A percentile compares a stretch with the other conserved stretches of the same genome.
Conservation (phyloP, 257 asterid species). For the Solanum pinnatisectum region DNA sequence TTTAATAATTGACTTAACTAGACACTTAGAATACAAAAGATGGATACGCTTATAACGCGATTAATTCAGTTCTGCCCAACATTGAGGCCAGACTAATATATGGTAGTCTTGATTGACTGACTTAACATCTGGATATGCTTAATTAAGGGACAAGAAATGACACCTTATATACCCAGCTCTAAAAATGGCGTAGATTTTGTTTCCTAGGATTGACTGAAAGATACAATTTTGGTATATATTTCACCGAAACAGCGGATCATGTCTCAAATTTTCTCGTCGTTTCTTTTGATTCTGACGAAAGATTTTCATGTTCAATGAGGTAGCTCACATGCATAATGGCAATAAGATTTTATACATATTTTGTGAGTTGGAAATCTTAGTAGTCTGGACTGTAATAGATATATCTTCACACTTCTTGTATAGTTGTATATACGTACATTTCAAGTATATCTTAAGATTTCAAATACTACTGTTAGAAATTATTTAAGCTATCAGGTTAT, state of each 20-base stretch:
- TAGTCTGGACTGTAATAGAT: not conserved
- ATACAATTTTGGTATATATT: not conserved
- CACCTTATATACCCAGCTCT: not conserved
- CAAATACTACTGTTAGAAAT: not conserved
- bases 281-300: not conserved
- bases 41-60: not conserved
- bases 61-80: not conserved
- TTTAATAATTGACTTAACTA: not conserved
- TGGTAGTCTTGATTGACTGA: constrained; percentile 5
- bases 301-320: not conserved
- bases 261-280: not conserved
- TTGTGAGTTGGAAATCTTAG: not conserved
- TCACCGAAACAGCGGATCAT: not conserved
- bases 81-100: not conserved
- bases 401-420: not conserved
- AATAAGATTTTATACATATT: not conserved
- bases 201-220: not conserved
- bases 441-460: not conserved
- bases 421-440: not conserved
- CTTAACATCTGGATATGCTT: not conserved
- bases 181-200: not conserved
- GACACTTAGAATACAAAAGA: not conserved
- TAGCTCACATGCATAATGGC: not conserved
- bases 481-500: not conserved
- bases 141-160: constrained; percentile 11